Percentiles rank a stretch among this genome's conserved stretches.
These are phyloP conservation scores for Entomortierella lignicola DNA, from an alignment of 192 early-diverging fungal genomes.

Conservation along the genomic window DNA sequence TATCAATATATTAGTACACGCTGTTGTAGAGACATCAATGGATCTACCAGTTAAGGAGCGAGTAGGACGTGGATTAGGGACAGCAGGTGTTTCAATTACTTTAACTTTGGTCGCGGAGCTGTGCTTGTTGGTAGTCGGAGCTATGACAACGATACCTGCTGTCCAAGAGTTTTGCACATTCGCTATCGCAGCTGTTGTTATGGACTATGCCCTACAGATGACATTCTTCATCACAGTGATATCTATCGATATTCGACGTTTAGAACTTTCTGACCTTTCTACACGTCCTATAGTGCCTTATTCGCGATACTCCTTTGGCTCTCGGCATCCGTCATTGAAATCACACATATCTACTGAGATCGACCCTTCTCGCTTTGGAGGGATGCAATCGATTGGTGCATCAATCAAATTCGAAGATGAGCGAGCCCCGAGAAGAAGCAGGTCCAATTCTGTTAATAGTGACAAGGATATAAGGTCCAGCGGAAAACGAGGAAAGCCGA, in stretches of 20 bases:
- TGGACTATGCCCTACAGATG: constrained; percentile 84
- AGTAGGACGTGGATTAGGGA: constrained; percentile 72
- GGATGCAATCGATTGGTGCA: neutral
- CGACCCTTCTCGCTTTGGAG: constrained; percentile 1
- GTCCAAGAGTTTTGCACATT: constrained; percentile 85
- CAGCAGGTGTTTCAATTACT: constrained; percentile 76
- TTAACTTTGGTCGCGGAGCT: constrained; percentile 67
- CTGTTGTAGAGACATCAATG: constrained; percentile 73
- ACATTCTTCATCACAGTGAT: constrained; percentile 83
- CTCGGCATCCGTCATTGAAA: constrained; percentile 20
- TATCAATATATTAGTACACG: constrained; percentile 77
- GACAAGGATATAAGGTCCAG: constrained; percentile 14
- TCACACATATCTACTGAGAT: neutral
- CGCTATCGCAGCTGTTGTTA: constrained; percentile 70
- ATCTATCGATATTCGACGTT: constrained; percentile 85
- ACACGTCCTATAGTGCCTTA: constrained; percentile 21
- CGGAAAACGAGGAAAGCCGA: constrained; percentile 3
- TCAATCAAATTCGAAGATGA: neutral
- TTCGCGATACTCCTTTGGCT: constrained; percentile 29
- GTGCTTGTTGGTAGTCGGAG: constrained; percentile 66
- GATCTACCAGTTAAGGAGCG: constrained; percentile 80
- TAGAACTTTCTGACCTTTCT: constrained; percentile 60
- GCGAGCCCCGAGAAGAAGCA: constrained; percentile 13
- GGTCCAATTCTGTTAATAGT: constrained; percentile 15
- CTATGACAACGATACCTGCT: constrained; percentile 65